Evolutionary conservation across 2,329 filamentous ascomycete species (phyloP).

Genomic region (Pestalotiopsis sp.): DNA sequence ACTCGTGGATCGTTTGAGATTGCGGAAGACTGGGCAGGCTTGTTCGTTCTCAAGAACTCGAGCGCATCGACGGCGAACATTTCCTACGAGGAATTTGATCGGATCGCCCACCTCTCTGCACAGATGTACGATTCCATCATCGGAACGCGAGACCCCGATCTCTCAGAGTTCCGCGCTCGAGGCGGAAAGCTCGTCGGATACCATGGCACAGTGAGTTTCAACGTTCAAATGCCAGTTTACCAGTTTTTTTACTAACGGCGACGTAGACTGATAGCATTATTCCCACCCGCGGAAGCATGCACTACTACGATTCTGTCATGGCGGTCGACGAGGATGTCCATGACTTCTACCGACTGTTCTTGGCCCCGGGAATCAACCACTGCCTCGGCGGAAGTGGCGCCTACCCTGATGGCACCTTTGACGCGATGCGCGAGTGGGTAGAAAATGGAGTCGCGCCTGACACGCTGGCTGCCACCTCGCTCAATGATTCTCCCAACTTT

Average conservation of each 20-base stretch:
- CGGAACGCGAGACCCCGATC: neutral
- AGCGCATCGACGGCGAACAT: neutral
- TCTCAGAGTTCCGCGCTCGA: neutral
- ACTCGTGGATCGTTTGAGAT: neutral
- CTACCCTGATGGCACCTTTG: neutral
- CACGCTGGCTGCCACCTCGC: neutral
- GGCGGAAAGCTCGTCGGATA: slow-evolving; percentile 4
- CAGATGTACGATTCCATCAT: slow-evolving; percentile 1
- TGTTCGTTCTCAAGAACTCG: neutral
- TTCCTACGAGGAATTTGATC: neutral
- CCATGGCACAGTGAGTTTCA: slow-evolving; percentile 1
- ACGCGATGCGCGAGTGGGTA: slow-evolving; percentile 1
- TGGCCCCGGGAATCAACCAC: neutral
- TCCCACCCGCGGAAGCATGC: neutral
- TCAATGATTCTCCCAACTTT: neutral
- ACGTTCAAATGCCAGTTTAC: too few relatives aligned
- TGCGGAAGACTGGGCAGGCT: neutral
- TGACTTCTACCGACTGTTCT: slow-evolving; percentile 8
- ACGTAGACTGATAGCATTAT: neutral
- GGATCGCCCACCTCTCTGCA: neutral
- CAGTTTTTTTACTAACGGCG: too few relatives aligned
- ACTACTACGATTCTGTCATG: neutral
- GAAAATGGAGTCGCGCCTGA: slow-evolving; percentile 8
- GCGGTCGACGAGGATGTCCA: neutral
- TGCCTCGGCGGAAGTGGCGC: neutral